Percentiles rank a stretch among this genome's conserved stretches.
Conservation (phyloP, 345 rosid genomes). For the sweet orange (Citrus sinensis) region DVS_A1.0 CM039165.1:35552501-35553000, state of each 20-base stretch:
- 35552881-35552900: background rate
- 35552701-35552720: background rate
- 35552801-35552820: background rate
- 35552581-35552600: background rate
- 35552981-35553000: background rate
- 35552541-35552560: slow-evolving; percentile 16
- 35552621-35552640: slow-evolving; percentile 57
- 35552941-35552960: background rate
- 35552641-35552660: slow-evolving; percentile 49
- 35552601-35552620: no score
- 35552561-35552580: background rate
- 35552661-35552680: slow-evolving; percentile 19
- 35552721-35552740: no score
- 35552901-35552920: background rate
- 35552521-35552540: slow-evolving; percentile 44
- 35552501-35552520: slow-evolving; percentile 53
- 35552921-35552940: background rate
- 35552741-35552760: no score
- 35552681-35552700: background rate
- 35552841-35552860: slow-evolving; percentile 4
- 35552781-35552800: background rate
- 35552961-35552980: background rate
- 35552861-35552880: background rate
- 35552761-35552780: slow-evolving; percentile 19
- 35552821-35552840: background rate